Evolutionary conservation across 163 green algal species (phyloP).

Genomic region (Scenedesmus sp.): DNA sequence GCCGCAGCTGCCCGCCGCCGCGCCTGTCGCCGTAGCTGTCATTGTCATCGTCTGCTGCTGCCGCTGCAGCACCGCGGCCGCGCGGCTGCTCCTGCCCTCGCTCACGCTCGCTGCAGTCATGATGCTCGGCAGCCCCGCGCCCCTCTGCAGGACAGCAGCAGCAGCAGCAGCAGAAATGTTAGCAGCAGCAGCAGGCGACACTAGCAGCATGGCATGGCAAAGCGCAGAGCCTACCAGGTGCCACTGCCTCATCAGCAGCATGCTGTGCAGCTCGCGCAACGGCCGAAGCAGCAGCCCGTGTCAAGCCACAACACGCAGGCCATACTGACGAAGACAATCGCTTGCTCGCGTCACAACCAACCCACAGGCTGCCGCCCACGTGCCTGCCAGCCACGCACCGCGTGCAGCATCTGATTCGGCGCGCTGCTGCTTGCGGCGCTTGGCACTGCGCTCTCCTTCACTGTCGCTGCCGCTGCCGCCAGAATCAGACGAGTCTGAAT

Average conservation of each 20-base stretch:
- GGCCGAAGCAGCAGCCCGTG: too few relatives aligned
- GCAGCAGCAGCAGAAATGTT: background rate
- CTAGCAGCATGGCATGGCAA: too few relatives aligned
- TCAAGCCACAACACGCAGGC: too few relatives aligned
- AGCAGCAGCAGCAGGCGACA: too few relatives aligned
- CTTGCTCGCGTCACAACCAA: too few relatives aligned
- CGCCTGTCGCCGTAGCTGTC: background rate
- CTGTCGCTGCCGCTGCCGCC: background rate
- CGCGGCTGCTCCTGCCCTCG: background rate
- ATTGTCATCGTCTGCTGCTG: background rate
- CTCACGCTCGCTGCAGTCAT: background rate
- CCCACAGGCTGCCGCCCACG: too few relatives aligned
- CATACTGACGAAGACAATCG: too few relatives aligned
- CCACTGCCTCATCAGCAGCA: background rate
- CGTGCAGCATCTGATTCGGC: background rate
- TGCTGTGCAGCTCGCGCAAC: background rate
- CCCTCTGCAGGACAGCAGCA: background rate
- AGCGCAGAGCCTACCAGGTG: too few relatives aligned
- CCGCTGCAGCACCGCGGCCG: background rate
- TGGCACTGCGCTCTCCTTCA: background rate
- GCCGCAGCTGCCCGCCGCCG: background rate
- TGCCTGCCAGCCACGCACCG: background rate
- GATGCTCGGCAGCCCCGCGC: background rate
- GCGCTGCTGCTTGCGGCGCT: conserved; percentile 6
- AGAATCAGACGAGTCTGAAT: background rate